Conservation (phyloP, 108 stramenopile genomes). For the Pseudonitzschia multiseries region DNA sequence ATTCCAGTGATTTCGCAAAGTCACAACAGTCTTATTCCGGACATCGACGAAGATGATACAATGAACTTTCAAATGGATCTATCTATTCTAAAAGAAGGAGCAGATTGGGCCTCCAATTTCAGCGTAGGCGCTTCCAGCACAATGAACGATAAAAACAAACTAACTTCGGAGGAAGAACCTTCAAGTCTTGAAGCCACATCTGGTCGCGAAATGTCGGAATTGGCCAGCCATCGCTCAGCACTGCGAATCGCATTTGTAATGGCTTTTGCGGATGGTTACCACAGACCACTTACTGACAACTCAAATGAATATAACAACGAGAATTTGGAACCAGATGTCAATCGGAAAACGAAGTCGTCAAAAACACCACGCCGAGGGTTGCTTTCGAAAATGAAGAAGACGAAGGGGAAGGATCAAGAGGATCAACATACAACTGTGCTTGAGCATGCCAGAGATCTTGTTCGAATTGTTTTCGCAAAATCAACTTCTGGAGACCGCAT, state of each 20-base stretch:
- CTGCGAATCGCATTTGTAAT: constrained; percentile 82
- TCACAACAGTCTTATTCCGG: constrained; percentile 12
- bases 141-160: neutral
- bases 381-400: constrained; percentile 36
- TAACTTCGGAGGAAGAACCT: constrained; percentile 67
- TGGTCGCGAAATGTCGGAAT: constrained; percentile 61
- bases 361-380: constrained; percentile 26
- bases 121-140: constrained; percentile 1
- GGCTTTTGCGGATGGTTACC: constrained; percentile 64
- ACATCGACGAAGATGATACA: constrained; percentile 60
- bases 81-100: constrained; percentile 44
- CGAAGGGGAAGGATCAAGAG: constrained; percentile 26
- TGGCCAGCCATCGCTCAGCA: constrained; percentile 41
- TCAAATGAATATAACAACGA: constrained; percentile 34
- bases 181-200: constrained; percentile 46
- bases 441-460: constrained; percentile 59
- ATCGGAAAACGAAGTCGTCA: constrained; percentile 23
- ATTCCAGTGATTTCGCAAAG: constrained; percentile 15
- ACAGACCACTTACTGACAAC: constrained; percentile 16
- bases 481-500: constrained; percentile 40
- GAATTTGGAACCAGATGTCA: constrained; percentile 29
- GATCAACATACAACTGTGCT: constrained; percentile 42
- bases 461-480: constrained; percentile 76
- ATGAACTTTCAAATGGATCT: constrained; percentile 85
- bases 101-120: constrained; percentile 41